Evolutionary conservation across 257 asterid genomes (phyloP), one percentile per base, ranked within the genome.

Genomic region (Solanum ahanhuiri): DNA sequence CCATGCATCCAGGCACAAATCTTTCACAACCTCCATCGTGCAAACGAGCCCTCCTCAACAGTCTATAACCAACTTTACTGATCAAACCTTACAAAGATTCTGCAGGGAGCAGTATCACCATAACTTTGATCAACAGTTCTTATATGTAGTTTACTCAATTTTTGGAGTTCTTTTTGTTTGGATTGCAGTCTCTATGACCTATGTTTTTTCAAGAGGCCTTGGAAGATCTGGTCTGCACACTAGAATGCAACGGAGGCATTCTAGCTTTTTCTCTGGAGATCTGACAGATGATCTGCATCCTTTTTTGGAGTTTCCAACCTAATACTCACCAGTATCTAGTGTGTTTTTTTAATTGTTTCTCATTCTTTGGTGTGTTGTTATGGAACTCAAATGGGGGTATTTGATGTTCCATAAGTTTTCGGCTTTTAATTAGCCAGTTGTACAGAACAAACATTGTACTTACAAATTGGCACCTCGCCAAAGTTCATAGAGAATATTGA

Each of bases 31-130:
- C 98, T 89, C 99, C 98, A 84, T 87, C 91, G 54, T 97, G 99
- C 98, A 97, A 97, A 95, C 93, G 99, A 91, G 95, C 97, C 89
- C 99, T 97, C 89, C 98, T 97, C 89, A 96, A 96, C 88, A 94
- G 98, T 86, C 96, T 95, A 85, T 97, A 94, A 97, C 91, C 90
- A 39, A 67, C 83, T 81, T 88, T 85, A 81, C 87, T 72, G 87
- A 86, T 86, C 89, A 83, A 86, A 45, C 86, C 85, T 75, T 85
- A 81, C 66, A 64, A 70, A 5, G 67, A 86, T 48, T 75, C 88
- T 81, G 91, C 85, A 7, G 91, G 87, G 88, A 34, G 87, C 88
- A 88, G 89, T 88, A 86, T 75, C 91, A 43, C 90, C 88, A 89
- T 66, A 71, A 83, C 89, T 87, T 88, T 91, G 34, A 63, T 85